Evolutionary conservation across 768 basidiomycete genomes (phyloP).

Genomic region (Crassisporium funariophilum): DNA sequence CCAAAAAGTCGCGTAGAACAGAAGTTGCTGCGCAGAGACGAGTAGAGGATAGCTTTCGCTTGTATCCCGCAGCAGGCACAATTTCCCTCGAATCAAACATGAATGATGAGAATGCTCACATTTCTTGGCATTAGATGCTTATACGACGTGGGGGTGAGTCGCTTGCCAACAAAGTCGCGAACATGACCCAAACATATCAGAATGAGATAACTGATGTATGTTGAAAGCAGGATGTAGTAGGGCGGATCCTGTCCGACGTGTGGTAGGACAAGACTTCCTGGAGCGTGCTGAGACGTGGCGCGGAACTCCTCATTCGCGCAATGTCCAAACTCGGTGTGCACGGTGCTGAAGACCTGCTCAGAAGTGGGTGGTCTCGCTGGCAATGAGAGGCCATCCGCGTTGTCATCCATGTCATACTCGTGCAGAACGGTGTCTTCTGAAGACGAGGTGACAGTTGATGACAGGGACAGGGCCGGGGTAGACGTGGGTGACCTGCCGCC

Average conservation of each 20-base stretch:
- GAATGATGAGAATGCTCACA: conserved; percentile 51
- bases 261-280: conserved; percentile 48
- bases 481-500: conserved; percentile 48
- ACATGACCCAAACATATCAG: conserved; percentile 91
- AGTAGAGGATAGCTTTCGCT: too few species aligned
- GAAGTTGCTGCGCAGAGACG: too few species aligned
- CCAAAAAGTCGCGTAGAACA: not conserved
- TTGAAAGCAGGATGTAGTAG: conserved; percentile 89
- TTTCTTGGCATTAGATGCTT: conserved; percentile 81
- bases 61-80: too few species aligned
- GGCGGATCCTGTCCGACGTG: conserved; percentile 83
- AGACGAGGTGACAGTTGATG: conserved; percentile 68
- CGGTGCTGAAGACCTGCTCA: conserved; percentile 73
- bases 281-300: conserved; percentile 63
- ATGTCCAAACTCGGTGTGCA: conserved; percentile 93
- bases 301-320: conserved; percentile 78
- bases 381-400: conserved; percentile 57
- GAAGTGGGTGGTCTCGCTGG: conserved; percentile 77
- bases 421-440: conserved; percentile 69
- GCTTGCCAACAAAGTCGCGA: conserved; percentile 94
- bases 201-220: conserved; percentile 92
- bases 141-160: conserved; percentile 67
- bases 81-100: not conserved
- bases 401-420: conserved; percentile 49
- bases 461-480: conserved; percentile 73